phyloP scores from a whole-genome alignment of 2,329 filamentous ascomycete genomes.

The Clonostachys chloroleuca region DNA sequence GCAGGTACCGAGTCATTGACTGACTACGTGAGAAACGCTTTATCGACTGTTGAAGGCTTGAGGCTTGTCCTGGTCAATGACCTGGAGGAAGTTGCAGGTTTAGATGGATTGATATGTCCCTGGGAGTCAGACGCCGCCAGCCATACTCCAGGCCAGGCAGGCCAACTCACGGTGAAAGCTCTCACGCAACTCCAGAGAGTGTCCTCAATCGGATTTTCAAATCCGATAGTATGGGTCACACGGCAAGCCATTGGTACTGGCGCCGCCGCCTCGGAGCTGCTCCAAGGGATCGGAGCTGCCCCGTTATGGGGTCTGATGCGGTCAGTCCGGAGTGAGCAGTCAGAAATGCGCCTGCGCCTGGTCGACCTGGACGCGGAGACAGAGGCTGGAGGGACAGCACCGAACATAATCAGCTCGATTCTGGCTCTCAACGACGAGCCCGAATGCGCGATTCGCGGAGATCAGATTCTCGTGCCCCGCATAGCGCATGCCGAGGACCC shows the following conservation, averaged over 20 bases:
- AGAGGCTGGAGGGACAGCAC: not conserved
- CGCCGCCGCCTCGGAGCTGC: not conserved
- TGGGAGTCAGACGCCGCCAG: constrained; percentile 4
- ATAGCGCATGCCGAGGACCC: constrained; percentile 1
- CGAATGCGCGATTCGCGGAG: constrained; percentile 6
- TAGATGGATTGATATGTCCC: constrained; percentile 5
- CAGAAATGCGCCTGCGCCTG: constrained; percentile 7
- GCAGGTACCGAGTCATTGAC: too few species aligned
- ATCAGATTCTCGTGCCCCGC: constrained; percentile 6
- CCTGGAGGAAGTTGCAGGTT: constrained; percentile 1
- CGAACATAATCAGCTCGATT: not conserved
- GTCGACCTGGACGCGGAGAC: constrained; percentile 4
- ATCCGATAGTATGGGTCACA: constrained; percentile 12
- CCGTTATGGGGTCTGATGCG: constrained; percentile 10
- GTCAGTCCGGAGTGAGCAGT: constrained; percentile 8
- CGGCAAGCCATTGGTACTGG: constrained; percentile 4
- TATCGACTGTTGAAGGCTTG: not conserved
- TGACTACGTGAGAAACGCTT: too few species aligned
- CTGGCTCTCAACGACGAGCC: constrained; percentile 2
- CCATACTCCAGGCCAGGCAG: not conserved
- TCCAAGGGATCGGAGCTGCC: constrained; percentile 1
- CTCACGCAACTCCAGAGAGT: constrained; percentile 3
- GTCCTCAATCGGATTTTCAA: not conserved
- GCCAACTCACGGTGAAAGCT: constrained; percentile 1
- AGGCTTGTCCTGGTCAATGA: constrained; percentile 2